These are phyloP conservation scores for Arthrobotrys pseudoclavata DNA, from an alignment of 2,329 filamentous ascomycete species.

Conservation along the genomic window DNA sequence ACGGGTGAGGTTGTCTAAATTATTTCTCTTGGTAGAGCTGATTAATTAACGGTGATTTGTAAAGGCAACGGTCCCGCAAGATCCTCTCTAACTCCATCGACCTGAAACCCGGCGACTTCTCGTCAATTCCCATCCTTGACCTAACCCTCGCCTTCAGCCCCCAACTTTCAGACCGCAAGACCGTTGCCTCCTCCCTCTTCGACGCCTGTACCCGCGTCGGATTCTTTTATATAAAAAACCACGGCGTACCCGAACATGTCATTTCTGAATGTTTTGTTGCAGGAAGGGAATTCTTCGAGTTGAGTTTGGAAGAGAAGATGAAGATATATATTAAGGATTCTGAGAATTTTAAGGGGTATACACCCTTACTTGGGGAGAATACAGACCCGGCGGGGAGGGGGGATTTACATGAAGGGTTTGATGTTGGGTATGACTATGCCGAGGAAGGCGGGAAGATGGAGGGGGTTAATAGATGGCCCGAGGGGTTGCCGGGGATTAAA, in stretches of 20 bases:
- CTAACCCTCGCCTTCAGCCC: slow-evolving; percentile 67
- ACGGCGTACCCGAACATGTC: slow-evolving; percentile 29
- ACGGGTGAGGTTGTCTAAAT: neutral
- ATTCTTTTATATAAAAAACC: slow-evolving; percentile 72
- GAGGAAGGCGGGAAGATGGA: slow-evolving; percentile 55
- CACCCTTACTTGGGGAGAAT: slow-evolving; percentile 60
- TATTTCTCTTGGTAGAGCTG: neutral
- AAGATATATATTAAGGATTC: slow-evolving; percentile 62
- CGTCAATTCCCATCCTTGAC: slow-evolving; percentile 72
- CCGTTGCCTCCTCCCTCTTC: slow-evolving; percentile 67
- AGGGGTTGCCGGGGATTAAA: slow-evolving; percentile 60
- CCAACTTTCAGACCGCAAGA: slow-evolving; percentile 65
- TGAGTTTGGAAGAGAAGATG: slow-evolving; percentile 62
- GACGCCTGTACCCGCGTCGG: slow-evolving; percentile 70
- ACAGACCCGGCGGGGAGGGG: slow-evolving; percentile 60
- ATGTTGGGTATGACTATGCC: slow-evolving; percentile 61
- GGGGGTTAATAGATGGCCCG: slow-evolving; percentile 61
- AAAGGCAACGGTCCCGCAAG: slow-evolving; percentile 55
- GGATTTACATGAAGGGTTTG: slow-evolving; percentile 63
- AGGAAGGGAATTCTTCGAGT: slow-evolving; percentile 61
- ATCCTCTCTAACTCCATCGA: slow-evolving; percentile 56
- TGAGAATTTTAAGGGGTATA: slow-evolving; percentile 62
- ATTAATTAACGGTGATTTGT: neutral
- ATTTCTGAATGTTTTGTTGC: slow-evolving; percentile 23
- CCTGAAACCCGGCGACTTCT: slow-evolving; percentile 46